These are phyloP conservation scores for Hyaloperonospora arabidopsidis DNA, from an alignment of 352 stramenopile species.

Conservation along the genomic window DNA sequence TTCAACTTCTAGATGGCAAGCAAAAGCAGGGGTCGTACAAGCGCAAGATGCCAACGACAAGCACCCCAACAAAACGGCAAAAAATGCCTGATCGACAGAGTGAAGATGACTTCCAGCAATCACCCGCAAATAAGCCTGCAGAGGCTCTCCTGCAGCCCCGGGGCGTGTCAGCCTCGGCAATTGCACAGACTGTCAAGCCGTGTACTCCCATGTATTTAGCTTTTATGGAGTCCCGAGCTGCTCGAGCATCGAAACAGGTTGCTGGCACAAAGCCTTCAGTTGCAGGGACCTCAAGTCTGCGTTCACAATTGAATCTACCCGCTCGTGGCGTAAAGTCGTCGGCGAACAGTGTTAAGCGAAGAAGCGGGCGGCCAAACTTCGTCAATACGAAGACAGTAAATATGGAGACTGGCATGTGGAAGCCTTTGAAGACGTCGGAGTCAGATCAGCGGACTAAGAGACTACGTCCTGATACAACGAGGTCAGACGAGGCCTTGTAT, in stretches of 20 bases:
- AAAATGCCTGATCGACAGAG: conserved; percentile 13
- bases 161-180: conserved; percentile 1
- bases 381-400: conserved; percentile 15
- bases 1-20: conserved; percentile 13
- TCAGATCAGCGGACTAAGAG: neutral
- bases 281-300: neutral
- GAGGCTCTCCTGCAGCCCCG: conserved; percentile 1
- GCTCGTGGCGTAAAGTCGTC: neutral
- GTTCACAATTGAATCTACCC: neutral
- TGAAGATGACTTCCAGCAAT: conserved; percentile 4
- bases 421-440: neutral
- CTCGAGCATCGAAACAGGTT: conserved; percentile 16
- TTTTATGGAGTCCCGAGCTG: conserved; percentile 18
- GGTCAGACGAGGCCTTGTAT: neutral
- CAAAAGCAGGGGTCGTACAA: conserved; percentile 13
- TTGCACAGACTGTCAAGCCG: conserved; percentile 1
- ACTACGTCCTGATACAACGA: conserved; percentile 2
- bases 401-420: neutral
- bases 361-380: neutral
- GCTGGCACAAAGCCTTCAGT: conserved; percentile 1
- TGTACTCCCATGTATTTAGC: conserved; percentile 16
- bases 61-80: conserved; percentile 14
- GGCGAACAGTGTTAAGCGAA: too few relatives aligned
- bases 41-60: conserved; percentile 15
- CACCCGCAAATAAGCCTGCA: conserved; percentile 1